Evolutionary conservation across 2,329 filamentous ascomycete genomes (phyloP).

Genomic region (Phaeophleospora eucalypticola): DNA sequence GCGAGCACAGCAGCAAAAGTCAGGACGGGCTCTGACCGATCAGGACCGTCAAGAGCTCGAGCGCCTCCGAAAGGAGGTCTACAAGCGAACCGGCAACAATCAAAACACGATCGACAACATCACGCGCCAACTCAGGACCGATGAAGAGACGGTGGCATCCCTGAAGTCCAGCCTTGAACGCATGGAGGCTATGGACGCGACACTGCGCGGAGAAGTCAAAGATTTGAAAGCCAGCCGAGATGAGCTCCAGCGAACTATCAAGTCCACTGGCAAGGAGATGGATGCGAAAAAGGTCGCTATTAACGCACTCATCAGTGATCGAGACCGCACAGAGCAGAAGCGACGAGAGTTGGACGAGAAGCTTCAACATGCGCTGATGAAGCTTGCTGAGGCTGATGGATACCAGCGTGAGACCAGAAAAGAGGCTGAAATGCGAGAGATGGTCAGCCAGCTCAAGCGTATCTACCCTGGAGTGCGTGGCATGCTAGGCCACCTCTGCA

Average conservation of each 20-base stretch:
- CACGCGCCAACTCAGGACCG: conserved; percentile 82
- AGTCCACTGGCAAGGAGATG: conserved; percentile 67
- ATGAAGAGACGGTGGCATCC: conserved; percentile 85
- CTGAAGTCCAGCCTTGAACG: conserved; percentile 83
- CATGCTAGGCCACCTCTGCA: conserved; percentile 84
- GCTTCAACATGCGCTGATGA: conserved; percentile 72
- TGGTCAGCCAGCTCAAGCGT: conserved; percentile 79
- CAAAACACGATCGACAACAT: conserved; percentile 81
- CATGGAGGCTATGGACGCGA: conserved; percentile 68
- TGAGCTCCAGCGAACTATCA: conserved; percentile 58
- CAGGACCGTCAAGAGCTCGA: conserved; percentile 88
- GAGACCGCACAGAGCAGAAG: conserved; percentile 73
- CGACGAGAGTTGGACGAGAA: conserved; percentile 90
- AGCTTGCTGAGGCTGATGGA: conserved; percentile 80
- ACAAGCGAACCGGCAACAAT: conserved; percentile 73
- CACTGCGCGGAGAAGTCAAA: conserved; percentile 66
- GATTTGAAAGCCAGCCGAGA: conserved; percentile 66
- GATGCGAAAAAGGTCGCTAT: conserved; percentile 86
- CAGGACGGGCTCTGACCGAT: conserved; percentile 80
- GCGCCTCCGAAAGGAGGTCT: conserved; percentile 75
- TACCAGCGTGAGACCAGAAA: conserved; percentile 80
- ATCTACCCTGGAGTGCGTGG: conserved; percentile 90
- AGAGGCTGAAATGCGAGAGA: conserved; percentile 74
- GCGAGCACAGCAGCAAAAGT: conserved; percentile 76
- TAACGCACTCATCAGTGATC: conserved; percentile 78